Evolutionary conservation across 192 early-diverging fungal genomes (phyloP), one percentile per base, ranked within the genome.

Genomic region (Thoreauomyces humboldtii): DNA sequence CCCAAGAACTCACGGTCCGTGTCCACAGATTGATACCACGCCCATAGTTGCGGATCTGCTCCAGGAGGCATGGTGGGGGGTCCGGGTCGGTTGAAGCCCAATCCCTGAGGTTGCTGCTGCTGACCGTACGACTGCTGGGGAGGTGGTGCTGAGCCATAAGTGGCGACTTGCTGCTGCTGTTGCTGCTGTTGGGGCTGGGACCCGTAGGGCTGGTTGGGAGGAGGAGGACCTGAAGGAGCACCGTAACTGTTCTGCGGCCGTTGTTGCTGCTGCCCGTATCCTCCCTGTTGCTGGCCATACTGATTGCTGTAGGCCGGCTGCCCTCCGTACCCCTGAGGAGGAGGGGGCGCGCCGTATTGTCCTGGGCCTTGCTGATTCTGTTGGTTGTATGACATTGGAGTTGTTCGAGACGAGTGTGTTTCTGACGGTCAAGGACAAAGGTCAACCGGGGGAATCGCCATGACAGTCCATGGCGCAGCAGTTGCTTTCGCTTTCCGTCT

Each of bases 11-110:
- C 25, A 50, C 54, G 64, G 44, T 66, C 64, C 6, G 54, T 43
- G 45, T 66, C 64, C 12, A 66, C 64, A 29, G 64, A 19, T 17
- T 25, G 31, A 41, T 31, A 66, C 64, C 64, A 66, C 11, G 22
- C n/a, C 64, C 64, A 66, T 34, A 66, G 19, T 43, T 66, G 35
- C 14, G 14, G 55, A 34, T 57, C 35, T 25, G 55, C 55, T 31
- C 33, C 2, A 32, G 34, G 35, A 2, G 55, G 55, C 34, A 15
- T 57, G 12, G 1, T 4, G 4, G 55, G 55, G 5, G n/a, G 5
- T 12, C 2, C 7, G n/a, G 4, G 3, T 32, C 33, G 2, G 19
- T 36, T 7, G 17, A 14, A 31, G 4, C 34, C 11, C 9, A 41
- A 14, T 22, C 9, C 9, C 25, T 11, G 7, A 37, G 32, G n/a